Conservation (phyloP, 371 early-diverging fungal genomes). For the Actinomucor elegans region DNA sequence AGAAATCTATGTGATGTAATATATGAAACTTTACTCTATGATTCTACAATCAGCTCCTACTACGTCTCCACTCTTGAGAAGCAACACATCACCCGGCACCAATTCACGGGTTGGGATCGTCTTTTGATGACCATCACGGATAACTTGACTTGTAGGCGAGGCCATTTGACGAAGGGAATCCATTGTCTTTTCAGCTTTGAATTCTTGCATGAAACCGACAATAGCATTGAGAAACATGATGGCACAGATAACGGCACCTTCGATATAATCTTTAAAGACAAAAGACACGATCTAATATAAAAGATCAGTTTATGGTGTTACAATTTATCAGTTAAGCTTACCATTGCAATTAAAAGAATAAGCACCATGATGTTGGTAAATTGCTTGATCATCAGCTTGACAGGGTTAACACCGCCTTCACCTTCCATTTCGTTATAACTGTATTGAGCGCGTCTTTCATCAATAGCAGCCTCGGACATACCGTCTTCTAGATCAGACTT, state of each 20-base stretch:
- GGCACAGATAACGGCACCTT: constrained; percentile 70
- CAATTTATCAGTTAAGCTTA: constrained; percentile 10
- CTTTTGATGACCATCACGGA: constrained; percentile 77
- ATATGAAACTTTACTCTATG: constrained; percentile 57
- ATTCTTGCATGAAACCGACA: constrained; percentile 90
- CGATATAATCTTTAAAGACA: constrained; percentile 66
- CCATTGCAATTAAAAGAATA: constrained; percentile 75
- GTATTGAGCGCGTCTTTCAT: constrained; percentile 51
- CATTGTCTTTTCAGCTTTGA: constrained; percentile 88
- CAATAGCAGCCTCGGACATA: constrained; percentile 52
- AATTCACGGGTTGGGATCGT: constrained; percentile 73
- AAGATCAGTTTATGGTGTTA: background rate
- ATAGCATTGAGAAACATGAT: constrained; percentile 81
- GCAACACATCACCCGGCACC: constrained; percentile 88
- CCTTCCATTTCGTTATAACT: constrained; percentile 75
- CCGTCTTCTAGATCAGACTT: constrained; percentile 63
- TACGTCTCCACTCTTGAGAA: constrained; percentile 88
- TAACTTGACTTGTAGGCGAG: constrained; percentile 78
- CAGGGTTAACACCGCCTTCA: constrained; percentile 63
- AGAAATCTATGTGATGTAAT: no score
- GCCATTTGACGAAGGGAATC: constrained; percentile 84
- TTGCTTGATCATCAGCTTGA: constrained; percentile 73
- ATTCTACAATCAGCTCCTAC: constrained; percentile 91
- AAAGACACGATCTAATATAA: constrained; percentile 52
- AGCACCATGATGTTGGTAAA: constrained; percentile 83